A percentile compares a stretch with the other conserved stretches of the same genome.
Evolutionary conservation across 192 early-diverging fungal species (phyloP).

Genomic region (Podila epicladia): DNA sequence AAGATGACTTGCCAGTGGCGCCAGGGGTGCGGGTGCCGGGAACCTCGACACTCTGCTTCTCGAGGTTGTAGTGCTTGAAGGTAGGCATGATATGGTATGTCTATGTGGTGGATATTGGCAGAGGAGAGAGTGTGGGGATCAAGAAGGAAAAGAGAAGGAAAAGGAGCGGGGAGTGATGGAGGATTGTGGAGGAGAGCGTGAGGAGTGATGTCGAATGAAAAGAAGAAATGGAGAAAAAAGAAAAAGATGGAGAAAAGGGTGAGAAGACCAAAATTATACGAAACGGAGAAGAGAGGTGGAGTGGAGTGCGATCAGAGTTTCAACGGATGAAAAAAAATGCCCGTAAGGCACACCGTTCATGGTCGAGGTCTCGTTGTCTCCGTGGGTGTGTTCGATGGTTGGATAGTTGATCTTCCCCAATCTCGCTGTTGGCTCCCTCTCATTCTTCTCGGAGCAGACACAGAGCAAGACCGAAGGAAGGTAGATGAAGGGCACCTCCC

Average conservation of each 20-base stretch:
- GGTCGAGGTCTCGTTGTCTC: no score
- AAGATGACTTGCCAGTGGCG: conserved; percentile 55
- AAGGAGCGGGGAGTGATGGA: not conserved
- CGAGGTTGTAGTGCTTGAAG: conserved; percentile 52
- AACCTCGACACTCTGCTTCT: conserved; percentile 61
- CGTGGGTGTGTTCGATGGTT: no score
- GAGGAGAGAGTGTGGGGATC: not conserved
- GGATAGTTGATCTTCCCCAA: no score
- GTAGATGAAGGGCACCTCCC: no score
- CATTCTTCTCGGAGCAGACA: no score
- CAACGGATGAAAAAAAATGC: not conserved
- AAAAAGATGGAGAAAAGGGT: not conserved
- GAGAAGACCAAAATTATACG: not conserved
- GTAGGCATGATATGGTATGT: conserved; percentile 24
- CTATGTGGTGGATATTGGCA: not conserved
- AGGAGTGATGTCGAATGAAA: not conserved
- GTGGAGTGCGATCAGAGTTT: not conserved
- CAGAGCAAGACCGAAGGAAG: no score
- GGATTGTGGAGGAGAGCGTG: not conserved
- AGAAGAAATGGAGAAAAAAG: conserved; percentile 1
- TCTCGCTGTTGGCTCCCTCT: no score
- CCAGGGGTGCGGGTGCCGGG: conserved; percentile 59
- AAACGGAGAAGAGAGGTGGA: not conserved
- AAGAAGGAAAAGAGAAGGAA: not conserved
- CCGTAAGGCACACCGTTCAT: not conserved